Conservation (phyloP, 129 eudicot genomes). For the Saussurea involucrata region DNA sequence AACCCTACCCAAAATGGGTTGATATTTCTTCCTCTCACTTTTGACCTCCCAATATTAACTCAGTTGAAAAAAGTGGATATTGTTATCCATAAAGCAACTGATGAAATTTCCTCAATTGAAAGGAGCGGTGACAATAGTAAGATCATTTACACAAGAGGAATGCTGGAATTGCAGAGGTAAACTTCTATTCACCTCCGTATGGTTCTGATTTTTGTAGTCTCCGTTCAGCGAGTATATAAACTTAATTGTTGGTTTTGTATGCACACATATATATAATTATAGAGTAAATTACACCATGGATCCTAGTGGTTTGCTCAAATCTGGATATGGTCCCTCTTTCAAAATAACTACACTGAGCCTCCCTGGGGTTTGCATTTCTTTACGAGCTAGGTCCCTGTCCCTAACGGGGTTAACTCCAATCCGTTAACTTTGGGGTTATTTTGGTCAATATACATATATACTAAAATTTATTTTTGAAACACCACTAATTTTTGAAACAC, state of each 20-base stretch:
- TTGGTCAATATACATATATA: too few relatives aligned
- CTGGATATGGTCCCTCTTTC: too few relatives aligned
- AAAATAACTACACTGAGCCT: too few relatives aligned
- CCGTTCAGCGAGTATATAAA: neutral
- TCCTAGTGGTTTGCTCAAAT: too few relatives aligned
- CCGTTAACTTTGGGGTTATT: too few relatives aligned
- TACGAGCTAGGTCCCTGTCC: too few relatives aligned
- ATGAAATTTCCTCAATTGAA: slow-evolving; percentile 77
- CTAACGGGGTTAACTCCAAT: too few relatives aligned
- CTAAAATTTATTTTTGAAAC: too few relatives aligned
- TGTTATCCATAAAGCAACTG: slow-evolving; percentile 91
- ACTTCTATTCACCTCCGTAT: neutral
- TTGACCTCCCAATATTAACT: slow-evolving; percentile 58
- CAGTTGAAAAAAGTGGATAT: slow-evolving; percentile 72
- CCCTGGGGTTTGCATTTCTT: too few relatives aligned
- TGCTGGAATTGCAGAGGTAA: slow-evolving; percentile 85
- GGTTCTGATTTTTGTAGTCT: neutral
- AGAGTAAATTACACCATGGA: too few relatives aligned
- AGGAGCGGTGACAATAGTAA: slow-evolving; percentile 46
- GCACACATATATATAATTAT: neutral
- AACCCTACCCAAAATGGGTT: slow-evolving; percentile 60
- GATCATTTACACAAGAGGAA: slow-evolving; percentile 57
- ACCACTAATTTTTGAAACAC: neutral
- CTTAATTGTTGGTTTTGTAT: neutral
- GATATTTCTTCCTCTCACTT: slow-evolving; percentile 82